Evolutionary conservation across 2,329 filamentous ascomycete genomes (phyloP).

Genomic region (Myriosclerotinia duriaeana): DNA sequence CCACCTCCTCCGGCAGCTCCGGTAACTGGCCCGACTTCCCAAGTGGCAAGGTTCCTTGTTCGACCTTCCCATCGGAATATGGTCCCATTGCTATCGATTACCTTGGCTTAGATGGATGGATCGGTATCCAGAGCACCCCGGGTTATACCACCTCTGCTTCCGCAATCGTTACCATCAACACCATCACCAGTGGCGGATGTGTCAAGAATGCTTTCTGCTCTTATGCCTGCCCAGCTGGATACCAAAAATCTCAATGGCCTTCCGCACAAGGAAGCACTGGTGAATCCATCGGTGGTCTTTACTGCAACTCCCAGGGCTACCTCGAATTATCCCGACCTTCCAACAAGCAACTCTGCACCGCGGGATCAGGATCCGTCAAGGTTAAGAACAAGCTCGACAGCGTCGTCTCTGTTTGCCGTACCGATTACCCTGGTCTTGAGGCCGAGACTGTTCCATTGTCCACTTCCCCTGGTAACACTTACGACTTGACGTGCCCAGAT

Average conservation of each 20-base stretch:
- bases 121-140: conserved; percentile 68
- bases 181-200: conserved; percentile 63
- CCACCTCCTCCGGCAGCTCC: conserved; percentile 28
- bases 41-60: conserved; percentile 69
- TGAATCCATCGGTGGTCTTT: conserved; percentile 85
- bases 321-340: conserved; percentile 72
- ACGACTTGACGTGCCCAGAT: conserved; percentile 73
- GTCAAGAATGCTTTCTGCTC: conserved; percentile 72
- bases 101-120: conserved; percentile 72
- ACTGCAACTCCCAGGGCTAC: conserved; percentile 71
- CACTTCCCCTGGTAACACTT: conserved; percentile 56
- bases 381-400: conserved; percentile 72
- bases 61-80: conserved; percentile 73
- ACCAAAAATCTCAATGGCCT: conserved; percentile 92
- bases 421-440: conserved; percentile 93
- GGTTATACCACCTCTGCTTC: conserved; percentile 49
- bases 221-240: conserved; percentile 87
- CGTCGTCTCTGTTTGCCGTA: conserved; percentile 79
- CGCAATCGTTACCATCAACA: conserved; percentile 64
- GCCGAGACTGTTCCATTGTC: conserved; percentile 77
- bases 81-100: conserved; percentile 72
- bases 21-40: conserved; percentile 72
- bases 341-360: conserved; percentile 71
- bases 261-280: conserved; percentile 70
- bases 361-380: conserved; percentile 64